A percentile compares a stretch with the other conserved stretches of the same genome.
Evolutionary conservation across 306 rosid genomes (phyloP).

Genomic region (Hippophae rhamnoides): DNA sequence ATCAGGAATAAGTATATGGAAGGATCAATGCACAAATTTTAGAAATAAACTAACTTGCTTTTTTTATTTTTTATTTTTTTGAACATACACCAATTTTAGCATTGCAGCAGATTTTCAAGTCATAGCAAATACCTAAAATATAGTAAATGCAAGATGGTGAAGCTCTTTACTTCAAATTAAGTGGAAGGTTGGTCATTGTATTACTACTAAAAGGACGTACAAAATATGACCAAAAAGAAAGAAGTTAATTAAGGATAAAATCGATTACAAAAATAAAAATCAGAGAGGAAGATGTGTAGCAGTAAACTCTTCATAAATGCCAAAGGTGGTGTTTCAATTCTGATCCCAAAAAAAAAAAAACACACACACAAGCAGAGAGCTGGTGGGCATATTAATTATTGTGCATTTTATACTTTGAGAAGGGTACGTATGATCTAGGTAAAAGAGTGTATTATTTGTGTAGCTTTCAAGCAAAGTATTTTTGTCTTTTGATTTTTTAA

Average conservation of each 20-base stretch:
- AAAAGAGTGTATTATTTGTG: neutral
- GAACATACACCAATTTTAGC: too few relatives aligned
- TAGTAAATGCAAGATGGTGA: too few relatives aligned
- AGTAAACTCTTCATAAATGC: neutral
- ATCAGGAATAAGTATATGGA: too few relatives aligned
- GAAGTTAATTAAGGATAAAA: neutral
- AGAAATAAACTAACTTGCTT: too few relatives aligned
- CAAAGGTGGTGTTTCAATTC: neutral
- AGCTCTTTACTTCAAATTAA: too few relatives aligned
- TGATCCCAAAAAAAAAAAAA: neutral
- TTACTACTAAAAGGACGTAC: neutral
- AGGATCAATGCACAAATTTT: too few relatives aligned
- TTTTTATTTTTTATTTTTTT: too few relatives aligned
- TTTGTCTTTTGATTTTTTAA: too few relatives aligned
- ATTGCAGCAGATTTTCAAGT: too few relatives aligned
- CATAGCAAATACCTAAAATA: too few relatives aligned
- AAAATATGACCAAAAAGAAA: neutral
- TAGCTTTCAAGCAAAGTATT: too few relatives aligned
- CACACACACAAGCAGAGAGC: neutral
- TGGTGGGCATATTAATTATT: neutral
- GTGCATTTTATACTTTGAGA: neutral
- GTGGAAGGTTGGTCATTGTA: too few relatives aligned
- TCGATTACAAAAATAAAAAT: conserved; percentile 4
- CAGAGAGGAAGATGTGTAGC: neutral
- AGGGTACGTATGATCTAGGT: neutral